These are phyloP conservation scores for Uromyces viciae-fabae DNA, from an alignment of 1,284 basidiomycete species.

Conservation along the genomic window DNA sequence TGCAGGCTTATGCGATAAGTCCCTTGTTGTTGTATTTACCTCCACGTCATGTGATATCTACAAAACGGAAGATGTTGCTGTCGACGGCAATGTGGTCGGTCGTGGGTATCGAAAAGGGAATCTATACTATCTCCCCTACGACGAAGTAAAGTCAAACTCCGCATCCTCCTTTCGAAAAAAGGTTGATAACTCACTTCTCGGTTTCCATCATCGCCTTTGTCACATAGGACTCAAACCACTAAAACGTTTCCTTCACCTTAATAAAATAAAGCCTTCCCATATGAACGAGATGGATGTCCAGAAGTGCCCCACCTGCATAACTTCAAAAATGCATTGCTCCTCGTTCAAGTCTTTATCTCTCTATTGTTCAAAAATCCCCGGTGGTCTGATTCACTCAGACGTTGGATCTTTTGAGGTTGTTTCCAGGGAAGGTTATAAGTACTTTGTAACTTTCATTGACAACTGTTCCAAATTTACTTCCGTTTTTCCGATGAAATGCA, in stretches of 20 bases:
- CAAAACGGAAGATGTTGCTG: too few species aligned
- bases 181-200: background rate
- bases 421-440: constrained; percentile 6
- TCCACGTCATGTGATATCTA: background rate
- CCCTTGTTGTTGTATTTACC: background rate
- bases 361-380: background rate
- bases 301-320: background rate
- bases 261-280: too few species aligned
- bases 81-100: background rate
- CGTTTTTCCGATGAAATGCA: background rate
- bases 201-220: background rate
- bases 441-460: constrained; percentile 16
- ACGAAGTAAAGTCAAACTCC: background rate
- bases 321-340: background rate
- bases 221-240: background rate
- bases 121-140: background rate
- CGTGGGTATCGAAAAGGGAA: background rate
- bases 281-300: too few species aligned
- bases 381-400: background rate
- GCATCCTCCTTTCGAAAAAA: background rate
- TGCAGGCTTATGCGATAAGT: too few species aligned
- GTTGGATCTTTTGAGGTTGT: background rate
- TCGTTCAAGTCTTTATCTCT: background rate
- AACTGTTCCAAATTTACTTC: constrained; percentile 2
- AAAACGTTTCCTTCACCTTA: too few species aligned